Evolutionary conservation across 306 rosid species (phyloP).

Genomic region (Astragalus membranaceus): DNA sequence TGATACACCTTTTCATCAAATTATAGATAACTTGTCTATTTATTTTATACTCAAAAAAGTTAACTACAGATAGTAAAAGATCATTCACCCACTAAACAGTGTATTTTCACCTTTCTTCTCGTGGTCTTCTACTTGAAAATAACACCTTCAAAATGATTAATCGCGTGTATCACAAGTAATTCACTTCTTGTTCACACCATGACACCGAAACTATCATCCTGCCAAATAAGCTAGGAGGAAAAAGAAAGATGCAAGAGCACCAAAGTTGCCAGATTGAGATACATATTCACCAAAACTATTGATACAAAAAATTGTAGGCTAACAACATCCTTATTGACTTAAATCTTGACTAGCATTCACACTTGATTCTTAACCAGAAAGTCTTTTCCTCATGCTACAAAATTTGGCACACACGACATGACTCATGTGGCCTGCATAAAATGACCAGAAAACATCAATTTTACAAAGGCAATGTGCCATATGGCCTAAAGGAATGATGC

Average conservation of each 20-base stretch:
- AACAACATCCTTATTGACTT: conserved; percentile 1
- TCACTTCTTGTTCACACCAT: not conserved
- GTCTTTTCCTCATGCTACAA: conserved; percentile 21
- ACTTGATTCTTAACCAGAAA: conserved; percentile 13
- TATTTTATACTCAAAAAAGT: too few species aligned
- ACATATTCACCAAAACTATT: not conserved
- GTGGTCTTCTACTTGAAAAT: too few species aligned
- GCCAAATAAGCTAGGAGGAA: not conserved
- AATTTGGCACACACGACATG: conserved; percentile 18
- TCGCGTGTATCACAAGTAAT: not conserved
- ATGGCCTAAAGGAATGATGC: not conserved
- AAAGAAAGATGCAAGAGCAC: not conserved
- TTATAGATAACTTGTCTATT: too few species aligned
- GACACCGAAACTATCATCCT: not conserved
- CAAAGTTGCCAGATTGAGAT: not conserved
- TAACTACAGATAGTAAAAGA: too few species aligned
- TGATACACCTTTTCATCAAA: too few species aligned
- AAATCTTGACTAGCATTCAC: not conserved
- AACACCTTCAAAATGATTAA: not conserved
- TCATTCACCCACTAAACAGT: too few species aligned
- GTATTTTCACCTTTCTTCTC: too few species aligned
- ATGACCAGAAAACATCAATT: conserved; percentile 18
- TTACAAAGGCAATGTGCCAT: conserved; percentile 21
- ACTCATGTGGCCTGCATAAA: conserved; percentile 15
- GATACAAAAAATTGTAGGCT: conserved; percentile 7